A percentile compares a stretch with the other conserved stretches of the same genome.
Evolutionary conservation across 345 rosid species (phyloP).

Genomic region (Melaleuca alternifolia): DNA sequence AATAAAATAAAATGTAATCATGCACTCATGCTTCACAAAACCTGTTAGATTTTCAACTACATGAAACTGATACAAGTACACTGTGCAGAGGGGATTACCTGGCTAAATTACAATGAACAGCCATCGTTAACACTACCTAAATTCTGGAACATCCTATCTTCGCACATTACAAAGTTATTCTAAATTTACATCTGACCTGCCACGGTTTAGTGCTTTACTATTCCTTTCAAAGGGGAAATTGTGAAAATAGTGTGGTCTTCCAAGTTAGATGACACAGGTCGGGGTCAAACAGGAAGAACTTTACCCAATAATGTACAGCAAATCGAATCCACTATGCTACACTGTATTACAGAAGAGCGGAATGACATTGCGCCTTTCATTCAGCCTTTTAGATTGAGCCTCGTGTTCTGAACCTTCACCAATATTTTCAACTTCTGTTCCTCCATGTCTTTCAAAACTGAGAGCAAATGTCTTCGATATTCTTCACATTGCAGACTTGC

Average conservation of each 20-base stretch:
- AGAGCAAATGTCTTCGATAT: constrained; percentile 30
- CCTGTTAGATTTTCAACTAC: neutral
- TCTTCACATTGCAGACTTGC: constrained; percentile 35
- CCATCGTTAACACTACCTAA: neutral
- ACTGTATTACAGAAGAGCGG: neutral
- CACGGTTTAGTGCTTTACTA: neutral
- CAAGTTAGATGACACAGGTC: neutral
- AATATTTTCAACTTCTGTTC: constrained; percentile 41
- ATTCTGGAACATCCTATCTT: neutral
- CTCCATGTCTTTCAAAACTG: constrained; percentile 32
- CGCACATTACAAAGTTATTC: neutral
- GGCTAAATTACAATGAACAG: neutral
- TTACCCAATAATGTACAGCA: neutral
- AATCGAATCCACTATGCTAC: neutral
- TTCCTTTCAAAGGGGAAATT: neutral
- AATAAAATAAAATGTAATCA: neutral
- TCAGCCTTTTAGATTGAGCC: constrained; percentile 27
- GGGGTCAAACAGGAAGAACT: neutral
- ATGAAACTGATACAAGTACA: neutral
- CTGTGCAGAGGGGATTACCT: neutral
- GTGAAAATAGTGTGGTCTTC: neutral
- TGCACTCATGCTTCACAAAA: neutral
- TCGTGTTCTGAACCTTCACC: constrained; percentile 31
- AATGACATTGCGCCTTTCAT: neutral
- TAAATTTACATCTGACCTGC: neutral